Conservation (phyloP, 495 filamentous ascomycete genomes). For the Aspergillus sparsus region DNA sequence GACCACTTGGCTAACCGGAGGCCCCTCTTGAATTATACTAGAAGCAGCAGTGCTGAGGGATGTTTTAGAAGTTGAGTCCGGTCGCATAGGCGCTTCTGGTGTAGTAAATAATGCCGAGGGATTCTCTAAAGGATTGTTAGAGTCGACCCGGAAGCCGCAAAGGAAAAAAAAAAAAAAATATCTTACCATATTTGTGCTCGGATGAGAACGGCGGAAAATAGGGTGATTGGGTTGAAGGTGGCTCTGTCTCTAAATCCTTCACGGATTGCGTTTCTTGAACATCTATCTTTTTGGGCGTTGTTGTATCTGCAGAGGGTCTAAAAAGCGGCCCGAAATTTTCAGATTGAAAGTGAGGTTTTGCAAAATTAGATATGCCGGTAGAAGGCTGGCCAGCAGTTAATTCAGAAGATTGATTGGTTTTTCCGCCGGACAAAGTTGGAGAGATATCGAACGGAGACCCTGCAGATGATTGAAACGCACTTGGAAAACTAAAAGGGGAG, state of each 20-base stretch:
- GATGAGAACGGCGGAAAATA: not conserved
- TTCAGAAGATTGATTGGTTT: slow-evolving; percentile 7
- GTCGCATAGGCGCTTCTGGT: not conserved
- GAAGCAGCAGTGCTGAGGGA: not conserved
- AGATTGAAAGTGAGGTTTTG: slow-evolving; percentile 5
- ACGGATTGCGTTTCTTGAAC: not conserved
- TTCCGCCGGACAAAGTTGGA: slow-evolving; percentile 2
- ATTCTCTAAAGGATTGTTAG: slow-evolving; percentile 6
- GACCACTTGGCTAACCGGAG: not conserved
- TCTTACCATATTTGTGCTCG: slow-evolving; percentile 9
- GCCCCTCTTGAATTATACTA: not conserved
- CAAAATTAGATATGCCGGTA: slow-evolving; percentile 21
- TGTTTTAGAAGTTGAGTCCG: not conserved
- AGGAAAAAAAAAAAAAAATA: not conserved
- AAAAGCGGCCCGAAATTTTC: slow-evolving; percentile 13
- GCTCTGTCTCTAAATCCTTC: not conserved
- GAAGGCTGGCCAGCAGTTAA: slow-evolving; percentile 22
- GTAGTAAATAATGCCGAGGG: slow-evolving; percentile 4
- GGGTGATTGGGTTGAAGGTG: not conserved
- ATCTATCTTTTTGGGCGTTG: not conserved
- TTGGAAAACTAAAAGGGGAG: slow-evolving; percentile 7
- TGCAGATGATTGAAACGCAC: not conserved
- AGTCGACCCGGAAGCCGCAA: not conserved
- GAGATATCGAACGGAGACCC: slow-evolving; percentile 16
- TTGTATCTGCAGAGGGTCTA: slow-evolving; percentile 3